A percentile compares a stretch with the other conserved stretches of the same genome.
Conservation (phyloP, 306 rosid species). For the Cicer cuneatum region DNA sequence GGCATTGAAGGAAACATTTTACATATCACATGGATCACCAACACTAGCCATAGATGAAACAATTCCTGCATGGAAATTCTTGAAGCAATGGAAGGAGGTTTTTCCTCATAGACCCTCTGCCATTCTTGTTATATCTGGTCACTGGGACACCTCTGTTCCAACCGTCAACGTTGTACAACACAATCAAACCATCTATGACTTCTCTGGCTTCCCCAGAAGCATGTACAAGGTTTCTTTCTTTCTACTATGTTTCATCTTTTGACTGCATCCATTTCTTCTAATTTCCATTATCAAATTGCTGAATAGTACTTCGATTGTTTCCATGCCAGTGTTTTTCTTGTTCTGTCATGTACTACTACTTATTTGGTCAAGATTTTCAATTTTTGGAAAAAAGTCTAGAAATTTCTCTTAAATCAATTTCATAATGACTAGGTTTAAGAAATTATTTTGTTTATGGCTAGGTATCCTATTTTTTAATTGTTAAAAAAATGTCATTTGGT, state of each 20-base stretch:
- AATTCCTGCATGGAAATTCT: constrained; percentile 28
- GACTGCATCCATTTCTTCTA: background rate
- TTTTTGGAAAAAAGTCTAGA: too few relatives aligned
- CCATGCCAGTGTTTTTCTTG: too few relatives aligned
- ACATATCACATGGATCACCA: constrained; percentile 37
- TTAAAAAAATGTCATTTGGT: too few relatives aligned
- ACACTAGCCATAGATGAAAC: constrained; percentile 24
- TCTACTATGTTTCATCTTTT: background rate
- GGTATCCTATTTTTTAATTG: too few relatives aligned
- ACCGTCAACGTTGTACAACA: constrained; percentile 8
- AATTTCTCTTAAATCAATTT: too few relatives aligned
- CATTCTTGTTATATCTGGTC: constrained; percentile 25
- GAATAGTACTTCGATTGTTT: too few relatives aligned
- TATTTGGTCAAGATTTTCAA: too few relatives aligned
- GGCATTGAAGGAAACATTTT: constrained; percentile 29
- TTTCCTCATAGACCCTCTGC: constrained; percentile 21
- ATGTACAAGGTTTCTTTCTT: constrained; percentile 30
- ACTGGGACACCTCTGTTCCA: constrained; percentile 20
- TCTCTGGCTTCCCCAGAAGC: background rate
- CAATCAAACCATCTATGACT: constrained; percentile 22
- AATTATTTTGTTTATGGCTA: too few relatives aligned
- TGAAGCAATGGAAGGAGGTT: background rate
- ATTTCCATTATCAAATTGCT: too few relatives aligned
- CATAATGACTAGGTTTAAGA: too few relatives aligned
- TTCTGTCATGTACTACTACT: too few relatives aligned